phyloP scores from a whole-genome alignment of 106 monocot genomes.

The Dendrobium huoshanense region DNA sequence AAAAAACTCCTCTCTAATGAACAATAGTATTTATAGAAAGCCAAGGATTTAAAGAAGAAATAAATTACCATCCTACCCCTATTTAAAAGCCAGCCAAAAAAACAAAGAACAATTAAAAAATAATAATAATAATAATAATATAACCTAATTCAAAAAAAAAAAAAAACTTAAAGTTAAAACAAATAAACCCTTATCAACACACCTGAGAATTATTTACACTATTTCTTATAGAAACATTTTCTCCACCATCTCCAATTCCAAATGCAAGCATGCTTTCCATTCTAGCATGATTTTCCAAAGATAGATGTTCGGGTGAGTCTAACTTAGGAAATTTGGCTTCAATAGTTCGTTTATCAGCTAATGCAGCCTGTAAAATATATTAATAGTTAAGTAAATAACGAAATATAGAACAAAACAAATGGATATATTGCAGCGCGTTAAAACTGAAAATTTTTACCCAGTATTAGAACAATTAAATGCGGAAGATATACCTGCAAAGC shows the following conservation, averaged over 20 bases:
- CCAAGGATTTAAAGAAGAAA: too few relatives aligned
- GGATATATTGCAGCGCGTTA: background rate
- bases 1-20: too few relatives aligned
- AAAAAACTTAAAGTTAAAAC: too few relatives aligned
- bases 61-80: too few relatives aligned
- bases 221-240: constrained; percentile 17
- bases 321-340: constrained; percentile 37
- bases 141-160: too few relatives aligned
- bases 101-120: too few relatives aligned
- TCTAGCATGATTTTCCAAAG: constrained; percentile 15
- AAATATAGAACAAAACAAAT: background rate
- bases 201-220: constrained; percentile 30
- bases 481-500: constrained; percentile 66
- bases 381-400: background rate
- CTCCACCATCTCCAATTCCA: constrained; percentile 13
- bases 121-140: too few relatives aligned
- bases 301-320: constrained; percentile 18
- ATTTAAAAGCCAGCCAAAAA: too few relatives aligned
- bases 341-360: constrained; percentile 47
- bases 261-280: constrained; percentile 11
- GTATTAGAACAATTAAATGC: background rate
- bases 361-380: constrained; percentile 36
- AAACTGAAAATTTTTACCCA: background rate
- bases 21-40: too few relatives aligned
- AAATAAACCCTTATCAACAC: background rate